phyloP scores from a whole-genome alignment of 208 protist genomes.

The Leishmania tropica region DNA sequence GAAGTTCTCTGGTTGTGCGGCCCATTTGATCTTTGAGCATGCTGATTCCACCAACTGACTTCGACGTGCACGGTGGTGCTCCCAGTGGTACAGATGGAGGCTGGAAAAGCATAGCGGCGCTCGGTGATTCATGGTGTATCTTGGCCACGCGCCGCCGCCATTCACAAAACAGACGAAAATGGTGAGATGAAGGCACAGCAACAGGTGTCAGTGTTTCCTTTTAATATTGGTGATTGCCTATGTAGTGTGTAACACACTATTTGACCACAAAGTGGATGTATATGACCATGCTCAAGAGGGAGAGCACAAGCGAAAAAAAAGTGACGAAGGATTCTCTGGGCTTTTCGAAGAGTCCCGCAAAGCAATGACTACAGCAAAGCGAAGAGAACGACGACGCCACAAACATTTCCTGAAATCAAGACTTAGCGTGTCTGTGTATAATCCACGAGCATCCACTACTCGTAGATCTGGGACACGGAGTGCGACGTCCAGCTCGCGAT shows the following conservation, averaged over 20 bases:
- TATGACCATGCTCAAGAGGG: not conserved
- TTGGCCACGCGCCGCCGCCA: not conserved
- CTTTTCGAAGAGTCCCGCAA: not conserved
- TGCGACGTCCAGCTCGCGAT: slow-evolving; percentile 82
- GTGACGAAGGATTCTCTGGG: not conserved
- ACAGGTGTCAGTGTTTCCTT: not conserved
- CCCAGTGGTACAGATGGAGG: not conserved
- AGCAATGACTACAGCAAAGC: not conserved
- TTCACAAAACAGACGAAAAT: not conserved
- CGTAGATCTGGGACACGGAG: slow-evolving; percentile 86
- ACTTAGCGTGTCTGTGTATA: not conserved
- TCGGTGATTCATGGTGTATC: not conserved
- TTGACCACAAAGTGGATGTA: slow-evolving; percentile 4
- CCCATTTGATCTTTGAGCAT: not conserved
- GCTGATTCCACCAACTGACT: not conserved
- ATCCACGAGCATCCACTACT: slow-evolving; percentile 56
- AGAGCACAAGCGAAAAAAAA: not conserved
- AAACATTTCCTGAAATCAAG: not conserved
- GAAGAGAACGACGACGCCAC: not conserved
- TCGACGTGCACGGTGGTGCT: not conserved
- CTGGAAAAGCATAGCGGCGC: not conserved
- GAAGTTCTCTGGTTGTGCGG: not conserved
- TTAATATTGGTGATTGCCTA: not conserved
- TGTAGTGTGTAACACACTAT: not conserved
- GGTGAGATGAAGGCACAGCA: not conserved